A percentile compares a stretch with the other conserved stretches of the same genome.
These are phyloP conservation scores for Irpex sp. DNA, from an alignment of 1,284 basidiomycete species.

Conservation along the genomic window DNA sequence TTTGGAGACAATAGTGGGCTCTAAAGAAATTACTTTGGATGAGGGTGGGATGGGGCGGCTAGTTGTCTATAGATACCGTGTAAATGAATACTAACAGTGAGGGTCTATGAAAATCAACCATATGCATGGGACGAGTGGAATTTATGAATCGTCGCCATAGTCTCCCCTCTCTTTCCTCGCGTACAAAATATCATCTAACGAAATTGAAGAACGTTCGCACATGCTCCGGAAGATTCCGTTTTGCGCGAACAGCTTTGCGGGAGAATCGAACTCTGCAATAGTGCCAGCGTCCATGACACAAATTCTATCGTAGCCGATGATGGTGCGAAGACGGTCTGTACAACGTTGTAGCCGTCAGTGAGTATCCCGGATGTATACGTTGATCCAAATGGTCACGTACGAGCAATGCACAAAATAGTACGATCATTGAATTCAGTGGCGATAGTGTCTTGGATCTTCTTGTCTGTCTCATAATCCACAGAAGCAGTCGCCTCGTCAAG, in stretches of 20 bases:
- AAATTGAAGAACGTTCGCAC: constrained; percentile 70
- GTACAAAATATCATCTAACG: constrained; percentile 57
- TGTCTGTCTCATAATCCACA: constrained; percentile 81
- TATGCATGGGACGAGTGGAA: not conserved
- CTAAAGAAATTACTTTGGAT: not conserved
- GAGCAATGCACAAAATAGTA: constrained; percentile 80
- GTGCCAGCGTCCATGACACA: constrained; percentile 73
- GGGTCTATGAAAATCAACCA: not conserved
- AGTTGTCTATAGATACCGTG: not conserved
- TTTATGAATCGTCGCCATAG: not conserved
- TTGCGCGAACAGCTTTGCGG: constrained; percentile 54
- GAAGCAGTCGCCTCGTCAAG: constrained; percentile 80
- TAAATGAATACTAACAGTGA: not conserved
- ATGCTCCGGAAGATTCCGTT: constrained; percentile 70
- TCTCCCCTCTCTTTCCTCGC: constrained; percentile 29
- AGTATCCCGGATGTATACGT: not conserved
- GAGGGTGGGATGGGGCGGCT: not conserved
- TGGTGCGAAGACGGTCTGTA: constrained; percentile 68
- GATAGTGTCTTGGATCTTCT: constrained; percentile 85
- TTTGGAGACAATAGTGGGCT: too few species aligned
- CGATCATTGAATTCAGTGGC: constrained; percentile 75
- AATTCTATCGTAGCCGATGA: constrained; percentile 73
- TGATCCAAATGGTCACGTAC: constrained; percentile 35
- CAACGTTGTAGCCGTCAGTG: not conserved
- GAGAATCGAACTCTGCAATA: constrained; percentile 72